Evolutionary conservation across 805 yeast genomes (phyloP).

Genomic region (Sugiyamaella chiloensis): DNA sequence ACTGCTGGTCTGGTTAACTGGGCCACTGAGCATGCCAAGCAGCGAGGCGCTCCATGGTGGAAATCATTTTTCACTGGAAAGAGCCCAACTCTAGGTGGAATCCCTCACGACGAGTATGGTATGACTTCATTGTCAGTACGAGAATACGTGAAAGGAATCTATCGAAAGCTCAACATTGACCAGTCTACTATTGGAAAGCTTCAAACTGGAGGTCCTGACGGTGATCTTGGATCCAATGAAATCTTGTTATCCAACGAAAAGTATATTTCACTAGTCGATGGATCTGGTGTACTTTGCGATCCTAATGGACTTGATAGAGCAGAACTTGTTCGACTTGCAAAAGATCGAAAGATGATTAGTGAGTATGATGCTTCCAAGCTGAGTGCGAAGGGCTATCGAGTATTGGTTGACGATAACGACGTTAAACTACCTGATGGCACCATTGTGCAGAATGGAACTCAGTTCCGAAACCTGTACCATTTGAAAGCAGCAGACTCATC

Average conservation of each 20-base stretch:
- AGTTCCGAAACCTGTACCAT: constrained; percentile 89
- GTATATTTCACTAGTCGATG: constrained; percentile 89
- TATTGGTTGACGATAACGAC: constrained; percentile 82
- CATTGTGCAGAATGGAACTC: constrained; percentile 74
- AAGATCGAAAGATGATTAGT: constrained; percentile 68
- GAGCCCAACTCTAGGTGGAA: constrained; percentile 88
- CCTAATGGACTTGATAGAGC: constrained; percentile 80
- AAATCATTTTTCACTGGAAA: constrained; percentile 97
- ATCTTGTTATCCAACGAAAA: constrained; percentile 81
- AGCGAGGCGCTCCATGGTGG: constrained; percentile 97
- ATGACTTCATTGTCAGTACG: constrained; percentile 96
- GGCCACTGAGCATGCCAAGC: constrained; percentile 93
- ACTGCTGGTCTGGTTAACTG: constrained; percentile 94
- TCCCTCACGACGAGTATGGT: constrained; percentile 97
- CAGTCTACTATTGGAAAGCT: constrained; percentile 66
- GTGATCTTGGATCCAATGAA: constrained; percentile 95
- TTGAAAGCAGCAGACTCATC: constrained; percentile 63
- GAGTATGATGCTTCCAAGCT: constrained; percentile 64
- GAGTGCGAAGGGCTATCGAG: constrained; percentile 72
- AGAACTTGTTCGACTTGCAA: constrained; percentile 78
- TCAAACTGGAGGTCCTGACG: constrained; percentile 99
- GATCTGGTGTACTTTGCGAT: constrained; percentile 92
- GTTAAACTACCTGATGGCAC: constrained; percentile 73
- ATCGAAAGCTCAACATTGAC: constrained; percentile 66
- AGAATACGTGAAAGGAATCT: constrained; percentile 83